Conservation (phyloP, 371 early-diverging fungal species). For the Chytridium lagenaria region DNA sequence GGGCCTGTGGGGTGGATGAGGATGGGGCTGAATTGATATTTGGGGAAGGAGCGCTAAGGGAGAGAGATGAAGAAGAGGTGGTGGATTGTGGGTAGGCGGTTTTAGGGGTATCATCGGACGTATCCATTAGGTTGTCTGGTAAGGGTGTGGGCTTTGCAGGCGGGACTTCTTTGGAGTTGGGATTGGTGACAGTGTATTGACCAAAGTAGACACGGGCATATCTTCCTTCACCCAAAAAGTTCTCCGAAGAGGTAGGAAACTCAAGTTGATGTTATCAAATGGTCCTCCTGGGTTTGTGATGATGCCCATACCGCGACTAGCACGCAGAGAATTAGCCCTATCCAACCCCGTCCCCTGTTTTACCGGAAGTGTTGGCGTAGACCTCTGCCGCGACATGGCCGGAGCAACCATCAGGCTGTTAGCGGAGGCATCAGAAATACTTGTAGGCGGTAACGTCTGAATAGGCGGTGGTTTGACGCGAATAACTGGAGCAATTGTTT, state of each 20-base stretch:
- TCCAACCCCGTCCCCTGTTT: background rate
- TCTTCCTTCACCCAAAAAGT: conserved; percentile 66
- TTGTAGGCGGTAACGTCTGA: background rate
- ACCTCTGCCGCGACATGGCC: conserved; percentile 21
- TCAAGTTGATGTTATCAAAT: conserved; percentile 47
- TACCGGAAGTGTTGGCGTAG: background rate
- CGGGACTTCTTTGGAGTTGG: background rate
- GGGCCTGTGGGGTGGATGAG: background rate
- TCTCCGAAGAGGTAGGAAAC: conserved; percentile 53
- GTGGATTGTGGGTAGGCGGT: background rate
- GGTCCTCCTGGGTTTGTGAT: conserved; percentile 10
- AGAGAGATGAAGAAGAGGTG: background rate
- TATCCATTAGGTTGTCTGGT: too few species aligned
- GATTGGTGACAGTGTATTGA: conserved; percentile 38
- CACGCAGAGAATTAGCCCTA: background rate
- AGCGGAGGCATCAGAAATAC: background rate
- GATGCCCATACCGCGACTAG: background rate
- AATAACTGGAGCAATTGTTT: background rate
- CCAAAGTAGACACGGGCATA: conserved; percentile 63
- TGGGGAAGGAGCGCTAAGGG: background rate
- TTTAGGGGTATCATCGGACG: background rate
- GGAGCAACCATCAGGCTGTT: background rate
- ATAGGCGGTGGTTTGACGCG: conserved; percentile 6
- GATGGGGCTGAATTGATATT: background rate
- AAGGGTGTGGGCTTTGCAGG: background rate